Base-by-base conservation (phyloP, 177 flowering plant species). In the Vitis hybrid region DNA sequence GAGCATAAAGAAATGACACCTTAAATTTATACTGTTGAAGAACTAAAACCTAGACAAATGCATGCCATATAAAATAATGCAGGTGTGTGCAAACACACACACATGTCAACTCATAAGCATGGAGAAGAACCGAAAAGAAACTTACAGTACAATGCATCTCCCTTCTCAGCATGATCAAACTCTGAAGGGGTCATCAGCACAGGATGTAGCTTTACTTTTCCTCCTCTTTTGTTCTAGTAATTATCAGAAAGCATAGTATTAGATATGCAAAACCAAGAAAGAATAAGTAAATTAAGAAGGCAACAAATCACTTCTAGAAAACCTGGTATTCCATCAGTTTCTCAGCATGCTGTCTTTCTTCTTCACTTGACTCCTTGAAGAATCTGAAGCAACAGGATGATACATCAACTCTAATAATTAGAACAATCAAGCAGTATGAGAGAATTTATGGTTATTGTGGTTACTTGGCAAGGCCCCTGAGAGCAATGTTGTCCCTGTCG, bases 401-500 rank as follows among this genome's bases (percentile, higher is more conserved):
- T 11, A 69, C 21, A 4, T 64, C 51, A 65, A 16, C 3, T 15
- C 48, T 52, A 12, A 64, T 51, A 24, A 18, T 52, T n/a, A 3
- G 8, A 52, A 27, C 18, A 62, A 40, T 14, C 35, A 66, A 8
- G 27, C 54, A 59, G 10, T 35, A 2, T 13, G 61, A 10, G 11
- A 18, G 16, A 7, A 52, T 64, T 4, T 9, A 9, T 19, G n/a
- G 11, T 24, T 1, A 30, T 27, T 14, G 52, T 18, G 56, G 8
- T 69, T 79, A 79, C 82, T 75, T 82, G 73, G 82, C 85, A 46
- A 91, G 78, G 57, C 96, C 96, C 71, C 75, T 88, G 16, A 92
- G 89, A 27, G 98, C 94, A 50, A 93, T 81, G 49, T 92, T 89
- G 78, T 93, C 97, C 71, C 98, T 74, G 74, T 93, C 97, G 50